Evolutionary conservation across 192 early-diverging fungal species (phyloP).

Genomic region (Funneliformis geosporum): DNA sequence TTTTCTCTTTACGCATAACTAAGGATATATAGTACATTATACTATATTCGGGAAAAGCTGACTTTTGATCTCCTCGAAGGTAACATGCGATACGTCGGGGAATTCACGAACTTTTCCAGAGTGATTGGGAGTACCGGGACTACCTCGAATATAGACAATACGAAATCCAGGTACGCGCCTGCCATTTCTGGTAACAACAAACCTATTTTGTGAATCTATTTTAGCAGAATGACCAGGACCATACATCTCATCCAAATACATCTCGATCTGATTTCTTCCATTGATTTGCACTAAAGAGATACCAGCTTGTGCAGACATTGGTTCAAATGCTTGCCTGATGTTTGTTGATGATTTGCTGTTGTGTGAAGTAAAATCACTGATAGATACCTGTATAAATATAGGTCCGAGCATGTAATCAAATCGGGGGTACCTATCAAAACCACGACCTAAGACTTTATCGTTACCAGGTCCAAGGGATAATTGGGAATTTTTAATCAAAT

Average conservation of each 20-base stretch:
- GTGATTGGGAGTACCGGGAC: conserved; percentile 27
- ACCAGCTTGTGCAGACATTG: no score
- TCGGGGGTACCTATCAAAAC: conserved; percentile 35
- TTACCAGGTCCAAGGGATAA: conserved; percentile 35
- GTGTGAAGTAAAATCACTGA: conserved; percentile 37
- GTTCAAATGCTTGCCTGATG: conserved; percentile 36
- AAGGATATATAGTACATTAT: neutral
- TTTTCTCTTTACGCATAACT: no score
- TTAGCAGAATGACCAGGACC: conserved; percentile 36
- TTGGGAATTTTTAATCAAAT: neutral
- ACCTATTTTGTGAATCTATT: conserved; percentile 26
- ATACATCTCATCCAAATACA: conserved; percentile 36
- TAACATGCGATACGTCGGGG: conserved; percentile 35
- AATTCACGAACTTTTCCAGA: conserved; percentile 19
- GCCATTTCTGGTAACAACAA: conserved; percentile 36
- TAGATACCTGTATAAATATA: conserved; percentile 38
- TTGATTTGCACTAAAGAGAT: no score
- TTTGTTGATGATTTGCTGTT: conserved; percentile 27
- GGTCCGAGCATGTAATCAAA: conserved; percentile 42
- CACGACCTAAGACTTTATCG: conserved; percentile 30
- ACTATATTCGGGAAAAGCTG: conserved; percentile 33
- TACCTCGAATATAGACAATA: conserved; percentile 41
- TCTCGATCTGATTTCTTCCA: conserved; percentile 37
- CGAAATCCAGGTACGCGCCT: conserved; percentile 34
- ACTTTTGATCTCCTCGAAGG: conserved; percentile 38